These are phyloP conservation scores for Monascus purpureus DNA, from an alignment of 495 filamentous ascomycete species.

Conservation along the genomic window DNA sequence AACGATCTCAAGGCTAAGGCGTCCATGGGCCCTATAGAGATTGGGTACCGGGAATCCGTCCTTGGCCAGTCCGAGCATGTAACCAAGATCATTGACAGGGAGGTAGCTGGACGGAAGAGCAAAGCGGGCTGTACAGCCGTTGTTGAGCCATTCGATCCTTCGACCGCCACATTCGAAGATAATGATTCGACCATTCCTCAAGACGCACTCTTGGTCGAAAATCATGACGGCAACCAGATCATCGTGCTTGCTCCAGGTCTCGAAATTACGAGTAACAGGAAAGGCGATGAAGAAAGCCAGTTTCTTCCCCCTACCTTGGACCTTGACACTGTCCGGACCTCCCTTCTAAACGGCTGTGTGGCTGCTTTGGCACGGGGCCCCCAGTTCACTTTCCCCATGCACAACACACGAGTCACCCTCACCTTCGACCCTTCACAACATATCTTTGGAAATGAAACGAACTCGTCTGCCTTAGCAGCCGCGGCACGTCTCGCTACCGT, in stretches of 20 bases:
- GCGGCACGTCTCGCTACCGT: slow-evolving; percentile 62
- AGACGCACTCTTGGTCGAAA: slow-evolving; percentile 15
- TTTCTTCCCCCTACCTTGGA: slow-evolving; percentile 45
- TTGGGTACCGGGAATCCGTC: slow-evolving; percentile 80
- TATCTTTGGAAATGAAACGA: slow-evolving; percentile 51
- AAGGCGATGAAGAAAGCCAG: slow-evolving; percentile 23
- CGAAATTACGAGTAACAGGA: slow-evolving; percentile 20
- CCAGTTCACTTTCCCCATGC: slow-evolving; percentile 58
- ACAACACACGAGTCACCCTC: slow-evolving; percentile 52
- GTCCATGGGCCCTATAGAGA: slow-evolving; percentile 83
- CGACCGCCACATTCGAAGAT: slow-evolving; percentile 6
- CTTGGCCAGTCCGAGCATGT: slow-evolving; percentile 36
- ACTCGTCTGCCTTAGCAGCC: slow-evolving; percentile 59
- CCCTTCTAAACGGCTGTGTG: slow-evolving; percentile 64
- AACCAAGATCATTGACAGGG: slow-evolving; percentile 55
- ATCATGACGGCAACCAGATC: slow-evolving; percentile 43
- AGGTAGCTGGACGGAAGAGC: slow-evolving; percentile 64
- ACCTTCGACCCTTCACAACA: slow-evolving; percentile 51
- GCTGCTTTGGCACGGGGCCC: slow-evolving; percentile 80
- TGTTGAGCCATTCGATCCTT: slow-evolving; percentile 43
- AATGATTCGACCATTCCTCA: slow-evolving; percentile 8
- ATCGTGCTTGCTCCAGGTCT: slow-evolving; percentile 37
- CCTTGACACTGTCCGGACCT: slow-evolving; percentile 40
- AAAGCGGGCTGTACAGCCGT: slow-evolving; percentile 61
- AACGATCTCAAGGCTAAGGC: slow-evolving; percentile 84